phyloP scores from a whole-genome alignment of 2,329 filamentous ascomycete species.

The Incumbomyces delicatus region DNA sequence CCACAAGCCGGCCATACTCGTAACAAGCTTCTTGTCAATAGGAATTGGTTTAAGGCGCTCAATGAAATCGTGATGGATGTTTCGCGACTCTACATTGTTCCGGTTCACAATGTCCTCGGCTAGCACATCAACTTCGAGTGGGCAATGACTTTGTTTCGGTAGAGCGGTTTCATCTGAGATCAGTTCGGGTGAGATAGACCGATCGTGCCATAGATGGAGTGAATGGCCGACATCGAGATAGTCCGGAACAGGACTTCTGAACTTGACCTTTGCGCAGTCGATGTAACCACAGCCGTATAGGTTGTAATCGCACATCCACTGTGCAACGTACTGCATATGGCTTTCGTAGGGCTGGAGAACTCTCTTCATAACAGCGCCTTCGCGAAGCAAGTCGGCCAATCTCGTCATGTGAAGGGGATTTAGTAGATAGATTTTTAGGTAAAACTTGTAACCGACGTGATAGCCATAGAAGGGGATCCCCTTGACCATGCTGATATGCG shows the following conservation, averaged over 20 bases:
- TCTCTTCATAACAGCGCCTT: conserved; percentile 76
- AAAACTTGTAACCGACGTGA: conserved; percentile 81
- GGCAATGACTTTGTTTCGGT: conserved; percentile 75
- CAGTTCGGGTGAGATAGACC: conserved; percentile 51
- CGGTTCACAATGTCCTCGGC: conserved; percentile 84
- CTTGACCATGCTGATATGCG: conserved; percentile 83
- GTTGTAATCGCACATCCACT: conserved; percentile 99
- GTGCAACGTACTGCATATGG: conserved; percentile 81
- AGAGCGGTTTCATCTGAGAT: conserved; percentile 55
- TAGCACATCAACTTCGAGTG: conserved; percentile 80
- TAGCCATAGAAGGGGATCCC: conserved; percentile 94
- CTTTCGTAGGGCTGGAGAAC: conserved; percentile 88
- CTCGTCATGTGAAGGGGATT: conserved; percentile 82
- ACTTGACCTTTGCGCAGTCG: conserved; percentile 58
- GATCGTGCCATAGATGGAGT: conserved; percentile 69
- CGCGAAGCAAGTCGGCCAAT: conserved; percentile 73
- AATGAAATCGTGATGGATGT: conserved; percentile 75
- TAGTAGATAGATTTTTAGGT: conserved; percentile 88
- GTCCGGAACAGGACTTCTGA: conserved; percentile 65
- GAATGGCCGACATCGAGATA: conserved; percentile 53
- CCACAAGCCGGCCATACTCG: conserved; percentile 92
- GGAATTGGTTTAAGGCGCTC: conserved; percentile 58
- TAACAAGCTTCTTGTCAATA: conserved; percentile 68
- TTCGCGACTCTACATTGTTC: conserved; percentile 61
- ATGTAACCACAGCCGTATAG: conserved; percentile 89